These are phyloP conservation scores for Labyrinthula sp. DNA, from an alignment of 352 stramenopile genomes.

Conservation along the genomic window DNA sequence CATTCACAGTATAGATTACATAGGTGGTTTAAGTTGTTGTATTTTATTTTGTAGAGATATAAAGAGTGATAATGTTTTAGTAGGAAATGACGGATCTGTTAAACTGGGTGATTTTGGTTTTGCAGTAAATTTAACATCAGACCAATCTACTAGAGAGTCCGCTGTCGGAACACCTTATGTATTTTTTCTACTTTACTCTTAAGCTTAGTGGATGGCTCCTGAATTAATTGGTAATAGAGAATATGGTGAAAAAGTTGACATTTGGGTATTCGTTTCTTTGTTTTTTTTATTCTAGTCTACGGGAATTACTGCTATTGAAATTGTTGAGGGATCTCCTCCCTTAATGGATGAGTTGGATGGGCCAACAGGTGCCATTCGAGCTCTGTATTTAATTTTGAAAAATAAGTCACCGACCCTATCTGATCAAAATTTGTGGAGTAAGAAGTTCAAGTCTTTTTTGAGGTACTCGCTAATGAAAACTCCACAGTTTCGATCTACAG, in stretches of 20 bases:
- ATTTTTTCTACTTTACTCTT: too few species aligned
- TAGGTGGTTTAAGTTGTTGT: too few species aligned
- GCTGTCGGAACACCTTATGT: constrained; percentile 74
- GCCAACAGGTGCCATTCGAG: constrained; percentile 60
- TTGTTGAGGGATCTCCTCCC: constrained; percentile 63
- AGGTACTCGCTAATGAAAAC: constrained; percentile 51
- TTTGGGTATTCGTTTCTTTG: constrained; percentile 60
- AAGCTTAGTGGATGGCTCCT: constrained; percentile 76
- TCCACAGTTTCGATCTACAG: constrained; percentile 45
- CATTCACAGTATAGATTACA: constrained; percentile 42
- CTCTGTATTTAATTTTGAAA: constrained; percentile 45
- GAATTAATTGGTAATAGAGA: constrained; percentile 70
- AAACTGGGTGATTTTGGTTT: constrained; percentile 48
- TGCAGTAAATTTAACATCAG: constrained; percentile 38
- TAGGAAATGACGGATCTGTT: constrained; percentile 33
- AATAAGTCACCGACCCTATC: constrained; percentile 53
- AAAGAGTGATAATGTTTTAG: constrained; percentile 46
- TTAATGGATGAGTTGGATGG: constrained; percentile 64
- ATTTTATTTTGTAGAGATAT: too few species aligned
- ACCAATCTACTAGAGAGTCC: constrained; percentile 39
- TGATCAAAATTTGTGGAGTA: constrained; percentile 47
- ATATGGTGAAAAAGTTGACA: constrained; percentile 69
- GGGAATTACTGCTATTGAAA: constrained; percentile 66
- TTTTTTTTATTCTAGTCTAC: too few species aligned
- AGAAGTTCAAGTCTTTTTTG: constrained; percentile 56